Evolutionary conservation across 2,329 filamentous ascomycete species (phyloP), one percentile per base, ranked within the genome.

Genomic region (Fusarium nisikadoi): DNA sequence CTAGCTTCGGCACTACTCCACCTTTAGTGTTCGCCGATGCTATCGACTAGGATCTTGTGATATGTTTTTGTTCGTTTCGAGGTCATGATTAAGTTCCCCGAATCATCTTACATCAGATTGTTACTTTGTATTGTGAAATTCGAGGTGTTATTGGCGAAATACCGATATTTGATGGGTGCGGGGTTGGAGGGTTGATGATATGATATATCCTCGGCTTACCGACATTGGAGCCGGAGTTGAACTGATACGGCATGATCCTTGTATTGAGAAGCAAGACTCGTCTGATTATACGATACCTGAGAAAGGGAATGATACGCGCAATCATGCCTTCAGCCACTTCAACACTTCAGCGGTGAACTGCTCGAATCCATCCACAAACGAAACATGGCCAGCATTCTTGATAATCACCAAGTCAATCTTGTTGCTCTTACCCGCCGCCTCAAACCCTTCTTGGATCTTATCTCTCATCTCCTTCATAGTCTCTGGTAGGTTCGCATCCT

Each of bases 401-500:
- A 85, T 78, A 16, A 83, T 65, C 38, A 78, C 76, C 5, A 84
- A 74, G 29, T 79, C 75, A n/a, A 82, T 77, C 36, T 56, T 60
- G 12, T 62, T 72, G 6, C 59, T 61, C 63, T 75, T 80, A 5
- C 77, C 76, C 14, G 65, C 75, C 1, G 55, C 71, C 10, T 65
- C 64, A 27, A 83, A 78, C 0, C 82, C 78, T 17, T 73, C 57
- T 52, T 84, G 78, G 27, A 85, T 77, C 45, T 77, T 76, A 14
- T 75, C 72, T 20, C 81, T 75, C 78, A 84, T 82, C 13, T 77
- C 77, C 29, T 76, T 65, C 83, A 85, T 85, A 20, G 76, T 77
- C 57, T 77, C 62, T 1, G 81, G 81, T 25, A 85, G 67, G 62
- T 84, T 81, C 12, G 81, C 81, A 65, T 84, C 83, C 36, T 83